A percentile compares a stretch with the other conserved stretches of the same genome.
phyloP scores from a whole-genome alignment of 768 basidiomycete genomes.

The Scleroderma citrinum region DNA sequence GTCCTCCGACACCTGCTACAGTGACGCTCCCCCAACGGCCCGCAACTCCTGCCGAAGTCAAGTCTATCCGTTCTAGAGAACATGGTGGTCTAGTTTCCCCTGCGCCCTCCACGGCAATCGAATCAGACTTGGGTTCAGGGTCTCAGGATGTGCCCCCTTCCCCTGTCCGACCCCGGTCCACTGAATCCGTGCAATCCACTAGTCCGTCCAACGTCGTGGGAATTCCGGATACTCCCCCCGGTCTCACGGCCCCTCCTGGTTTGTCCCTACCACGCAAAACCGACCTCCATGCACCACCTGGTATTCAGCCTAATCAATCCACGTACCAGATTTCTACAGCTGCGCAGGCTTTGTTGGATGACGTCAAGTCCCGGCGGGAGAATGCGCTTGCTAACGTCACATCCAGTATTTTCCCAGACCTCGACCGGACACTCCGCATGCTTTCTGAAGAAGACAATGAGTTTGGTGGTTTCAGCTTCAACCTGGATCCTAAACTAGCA shows the following conservation, averaged over 20 bases:
- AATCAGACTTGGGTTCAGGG: slow-evolving; percentile 43
- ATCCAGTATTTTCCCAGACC: slow-evolving; percentile 78
- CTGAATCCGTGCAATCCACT: slow-evolving; percentile 34
- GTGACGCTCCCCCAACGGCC: slow-evolving; percentile 35
- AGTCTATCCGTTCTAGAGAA: slow-evolving; percentile 36
- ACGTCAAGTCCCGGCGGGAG: slow-evolving; percentile 72
- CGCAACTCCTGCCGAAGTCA: slow-evolving; percentile 40
- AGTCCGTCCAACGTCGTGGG: slow-evolving; percentile 41
- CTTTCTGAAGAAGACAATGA: slow-evolving; percentile 58
- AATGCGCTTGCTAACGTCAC: slow-evolving; percentile 36
- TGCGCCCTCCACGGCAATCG: slow-evolving; percentile 42
- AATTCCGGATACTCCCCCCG: slow-evolving; percentile 49
- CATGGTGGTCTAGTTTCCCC: slow-evolving; percentile 37
- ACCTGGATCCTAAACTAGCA: slow-evolving; percentile 73
- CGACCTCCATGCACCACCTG: slow-evolving; percentile 48
- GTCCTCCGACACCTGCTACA: slow-evolving; percentile 50
- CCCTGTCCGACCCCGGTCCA: slow-evolving; percentile 36
- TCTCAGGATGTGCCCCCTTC: slow-evolving; percentile 40
- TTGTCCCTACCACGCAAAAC: slow-evolving; percentile 40
- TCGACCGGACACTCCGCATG: slow-evolving; percentile 76
- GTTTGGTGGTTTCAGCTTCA: slow-evolving; percentile 77
- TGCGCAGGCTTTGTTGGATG: slow-evolving; percentile 78
- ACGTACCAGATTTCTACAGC: slow-evolving; percentile 85
- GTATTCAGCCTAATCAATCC: slow-evolving; percentile 36
- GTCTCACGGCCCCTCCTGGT: slow-evolving; percentile 54